phyloP scores from a whole-genome alignment of 306 rosid genomes.

The Lupinus albus region DNA sequence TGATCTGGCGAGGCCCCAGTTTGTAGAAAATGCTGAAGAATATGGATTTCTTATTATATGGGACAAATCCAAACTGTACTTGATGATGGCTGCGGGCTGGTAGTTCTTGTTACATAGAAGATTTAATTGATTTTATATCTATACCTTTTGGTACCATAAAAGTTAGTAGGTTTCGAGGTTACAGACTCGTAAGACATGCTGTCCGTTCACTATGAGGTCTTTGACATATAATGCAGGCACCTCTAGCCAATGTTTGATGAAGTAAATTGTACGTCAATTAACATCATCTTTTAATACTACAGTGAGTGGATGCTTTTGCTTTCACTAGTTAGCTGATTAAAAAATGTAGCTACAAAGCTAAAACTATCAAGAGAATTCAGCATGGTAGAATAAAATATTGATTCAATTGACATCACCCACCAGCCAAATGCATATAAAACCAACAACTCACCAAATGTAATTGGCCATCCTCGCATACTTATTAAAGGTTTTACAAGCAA shows the following conservation, averaged over 20 bases:
- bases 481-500: not conserved
- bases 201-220: slow-evolving; percentile 28
- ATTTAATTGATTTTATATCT: slow-evolving; percentile 17
- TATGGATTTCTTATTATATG: slow-evolving; percentile 77
- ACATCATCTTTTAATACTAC: slow-evolving; percentile 35
- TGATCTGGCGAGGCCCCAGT: slow-evolving; percentile 36
- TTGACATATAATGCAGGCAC: not conserved
- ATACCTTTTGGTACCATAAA: slow-evolving; percentile 36
- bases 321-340: slow-evolving; percentile 8
- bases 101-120: slow-evolving; percentile 1
- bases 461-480: not conserved
- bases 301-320: slow-evolving; percentile 27
- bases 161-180: slow-evolving; percentile 31
- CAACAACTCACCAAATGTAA: slow-evolving; percentile 24
- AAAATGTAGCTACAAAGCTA: not conserved
- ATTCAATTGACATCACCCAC: not conserved
- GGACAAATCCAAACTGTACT: slow-evolving; percentile 52
- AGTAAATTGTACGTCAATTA: slow-evolving; percentile 38
- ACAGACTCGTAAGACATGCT: slow-evolving; percentile 17
- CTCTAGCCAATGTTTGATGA: slow-evolving; percentile 29
- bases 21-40: slow-evolving; percentile 75
- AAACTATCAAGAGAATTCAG: slow-evolving; percentile 7
- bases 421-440: not conserved
- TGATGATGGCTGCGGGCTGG: not conserved
- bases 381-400: not conserved